A percentile compares a stretch with the other conserved stretches of the same genome.
phyloP scores from a whole-genome alignment of 345 rosid genomes.

The Geranium brycei region DNA sequence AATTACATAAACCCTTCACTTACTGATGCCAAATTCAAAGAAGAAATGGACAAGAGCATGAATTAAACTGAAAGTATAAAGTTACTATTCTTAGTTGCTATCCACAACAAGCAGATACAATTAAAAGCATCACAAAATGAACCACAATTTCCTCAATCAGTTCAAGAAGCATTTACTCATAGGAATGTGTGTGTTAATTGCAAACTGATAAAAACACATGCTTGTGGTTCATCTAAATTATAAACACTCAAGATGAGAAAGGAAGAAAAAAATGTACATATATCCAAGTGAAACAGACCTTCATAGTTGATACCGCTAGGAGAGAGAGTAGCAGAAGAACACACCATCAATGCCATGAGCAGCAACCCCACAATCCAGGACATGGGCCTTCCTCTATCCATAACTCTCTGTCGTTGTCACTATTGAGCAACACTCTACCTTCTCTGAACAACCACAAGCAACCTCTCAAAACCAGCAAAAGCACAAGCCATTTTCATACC shows the following conservation, averaged over 20 bases:
- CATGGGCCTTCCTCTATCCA: slow-evolving; percentile 8
- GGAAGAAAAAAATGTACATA: neutral
- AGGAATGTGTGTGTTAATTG: neutral
- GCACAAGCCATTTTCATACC: slow-evolving; percentile 18
- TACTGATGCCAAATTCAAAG: too few species aligned
- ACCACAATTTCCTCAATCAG: too few species aligned
- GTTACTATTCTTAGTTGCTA: too few species aligned
- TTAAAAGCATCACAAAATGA: too few species aligned
- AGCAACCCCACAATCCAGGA: slow-evolving; percentile 14
- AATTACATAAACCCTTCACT: too few species aligned
- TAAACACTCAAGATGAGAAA: neutral
- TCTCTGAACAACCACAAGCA: neutral
- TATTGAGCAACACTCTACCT: slow-evolving; percentile 7
- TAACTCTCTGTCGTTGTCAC: neutral
- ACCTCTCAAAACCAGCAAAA: neutral
- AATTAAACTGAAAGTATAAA: too few species aligned
- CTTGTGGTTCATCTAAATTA: neutral
- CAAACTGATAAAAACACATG: neutral
- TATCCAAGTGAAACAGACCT: slow-evolving; percentile 14
- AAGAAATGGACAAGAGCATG: too few species aligned
- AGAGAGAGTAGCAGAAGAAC: slow-evolving; percentile 26
- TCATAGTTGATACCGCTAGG: slow-evolving; percentile 32
- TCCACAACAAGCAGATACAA: too few species aligned
- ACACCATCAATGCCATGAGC: slow-evolving; percentile 18
- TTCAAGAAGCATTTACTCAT: neutral